Evolutionary conservation across 495 filamentous ascomycete genomes (phyloP), one percentile per base, ranked within the genome.

Genomic region (Lasiosphaeria miniovina): DNA sequence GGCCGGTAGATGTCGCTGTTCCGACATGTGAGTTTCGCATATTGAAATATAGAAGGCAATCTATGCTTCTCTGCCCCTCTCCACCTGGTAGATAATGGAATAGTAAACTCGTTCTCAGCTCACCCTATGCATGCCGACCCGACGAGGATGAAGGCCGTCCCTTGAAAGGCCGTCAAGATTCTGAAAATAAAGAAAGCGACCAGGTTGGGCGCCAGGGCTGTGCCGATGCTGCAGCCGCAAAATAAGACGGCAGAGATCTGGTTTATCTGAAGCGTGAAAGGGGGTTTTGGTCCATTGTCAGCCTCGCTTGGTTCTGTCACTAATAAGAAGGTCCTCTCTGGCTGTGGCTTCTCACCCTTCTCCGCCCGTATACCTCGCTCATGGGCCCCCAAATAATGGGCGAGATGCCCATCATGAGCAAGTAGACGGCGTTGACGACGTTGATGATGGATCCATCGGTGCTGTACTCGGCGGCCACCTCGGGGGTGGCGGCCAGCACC

Each of bases 151-250:
- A 89, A 89, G 0, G 84, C 81, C 0, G 88, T 91, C 15, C 88
- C 87, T 74, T 89, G 84, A 61, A 88, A 88, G 2, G 86, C 87
- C 6, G 86, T 87, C 33, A 90, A 73, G 53, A 86, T 75, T 0
- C 88, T 83, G 68, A 91, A 89, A 33, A 90, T 75, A 60, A 86
- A 90, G 69, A 88, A 90, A 3, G 82, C 72, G 0, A 78, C 79
- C 5, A 90, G 75, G 63, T 88, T 87, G 9, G 88, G 87, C 11
- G 86, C 75, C 4, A 89, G 72, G 0, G 88, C 86, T 4, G 85
- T 89, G 36, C 85, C 87, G 55, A 88, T 77, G 41, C 82, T 87
- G 59, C 86, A 86, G 3, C 71, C 78, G 35, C 82, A 79, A 72
- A 90, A 90, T 5, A 88, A 73, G 6, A 81, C 71, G 6, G 81